Evolutionary conservation across 805 yeast species (phyloP), one percentile per base, ranked within the genome.

Genomic region (Hanseniaspora nectarophila): DNA sequence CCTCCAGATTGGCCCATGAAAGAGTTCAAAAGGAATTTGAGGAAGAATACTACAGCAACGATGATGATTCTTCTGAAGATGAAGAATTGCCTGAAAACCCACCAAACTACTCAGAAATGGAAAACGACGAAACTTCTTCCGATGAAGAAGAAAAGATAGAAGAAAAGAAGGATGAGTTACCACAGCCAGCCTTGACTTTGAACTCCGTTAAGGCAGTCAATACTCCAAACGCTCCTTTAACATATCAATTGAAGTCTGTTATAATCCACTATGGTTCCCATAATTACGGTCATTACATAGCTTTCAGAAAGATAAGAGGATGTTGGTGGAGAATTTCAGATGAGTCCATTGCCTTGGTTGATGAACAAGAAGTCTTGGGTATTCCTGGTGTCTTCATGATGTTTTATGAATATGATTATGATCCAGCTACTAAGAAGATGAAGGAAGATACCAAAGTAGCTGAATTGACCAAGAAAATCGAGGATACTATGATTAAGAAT

Each of bases 291-390:
- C 98, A 90, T 66, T 90, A 90, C 63, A 85, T 90, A 55, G 87
- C 94, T 39, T 90, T 77, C 68, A 78, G 97, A 61, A 82, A 79
- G 60, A 75, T 70, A 54, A 76, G 95, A 58, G 92, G 89, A 2
- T 73, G 79, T 10, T 90, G 98, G 98, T 89, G 96, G 95, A 77
- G 95, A 63, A 82, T 89, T 18, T 82, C 92, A 59, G 98, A 92
- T 66, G 95, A 88, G 62, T 79, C 81, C 2, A 95, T 89, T 2
- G 79, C 86, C 55, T 74, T 85, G 31, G 87, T 86, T 3, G 75
- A 80, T 12, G 95, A 86, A 62, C 75, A 75, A 2, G 95, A 89
- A 62, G 97, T 88, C 1, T 68, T 86, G 53, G 72, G 73, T 13
- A 78, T 88, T 3, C 92, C 85, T 53, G 96, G 96, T 26, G 88